phyloP scores from a whole-genome alignment of 2,329 filamentous ascomycete species.

The Cercospora canescens region DNA sequence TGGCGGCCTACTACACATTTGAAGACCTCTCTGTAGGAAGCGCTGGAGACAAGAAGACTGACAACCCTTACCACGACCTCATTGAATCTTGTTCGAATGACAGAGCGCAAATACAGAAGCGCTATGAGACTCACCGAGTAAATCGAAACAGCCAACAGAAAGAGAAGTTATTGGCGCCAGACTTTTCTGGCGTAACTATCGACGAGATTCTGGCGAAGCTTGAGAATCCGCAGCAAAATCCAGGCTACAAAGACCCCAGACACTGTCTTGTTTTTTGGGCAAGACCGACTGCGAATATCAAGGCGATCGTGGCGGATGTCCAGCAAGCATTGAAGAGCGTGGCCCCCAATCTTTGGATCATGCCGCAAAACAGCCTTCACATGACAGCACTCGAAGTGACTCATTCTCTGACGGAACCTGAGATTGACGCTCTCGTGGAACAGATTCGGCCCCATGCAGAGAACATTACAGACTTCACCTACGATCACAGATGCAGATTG shows the following conservation, averaged over 20 bases:
- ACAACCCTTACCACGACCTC: slow-evolving; percentile 76
- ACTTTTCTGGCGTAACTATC: slow-evolving; percentile 70
- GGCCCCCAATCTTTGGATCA: slow-evolving; percentile 83
- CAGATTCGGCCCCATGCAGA: slow-evolving; percentile 58
- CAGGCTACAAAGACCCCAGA: slow-evolving; percentile 71
- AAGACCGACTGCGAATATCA: slow-evolving; percentile 71
- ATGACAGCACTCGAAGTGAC: slow-evolving; percentile 82
- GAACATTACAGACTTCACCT: slow-evolving; percentile 65
- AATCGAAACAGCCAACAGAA: slow-evolving; percentile 76
- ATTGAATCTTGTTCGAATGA: slow-evolving; percentile 68
- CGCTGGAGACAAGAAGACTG: slow-evolving; percentile 36
- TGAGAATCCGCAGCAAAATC: slow-evolving; percentile 62
- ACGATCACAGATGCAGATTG: slow-evolving; percentile 68
- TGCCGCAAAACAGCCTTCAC: slow-evolving; percentile 77
- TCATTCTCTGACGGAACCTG: slow-evolving; percentile 70
- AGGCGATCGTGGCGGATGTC: slow-evolving; percentile 65
- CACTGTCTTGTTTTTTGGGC: slow-evolving; percentile 89
- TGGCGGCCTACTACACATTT: slow-evolving; percentile 39
- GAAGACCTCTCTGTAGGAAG: slow-evolving; percentile 36
- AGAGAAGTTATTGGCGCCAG: slow-evolving; percentile 66
- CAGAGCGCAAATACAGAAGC: slow-evolving; percentile 64
- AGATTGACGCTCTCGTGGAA: slow-evolving; percentile 65
- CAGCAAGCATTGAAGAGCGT: slow-evolving; percentile 64
- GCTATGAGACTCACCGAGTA: slow-evolving; percentile 72
- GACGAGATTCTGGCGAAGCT: slow-evolving; percentile 75